Conservation (phyloP, 1,284 basidiomycete species). For the Pseudozyma flocculosa region DNA sequence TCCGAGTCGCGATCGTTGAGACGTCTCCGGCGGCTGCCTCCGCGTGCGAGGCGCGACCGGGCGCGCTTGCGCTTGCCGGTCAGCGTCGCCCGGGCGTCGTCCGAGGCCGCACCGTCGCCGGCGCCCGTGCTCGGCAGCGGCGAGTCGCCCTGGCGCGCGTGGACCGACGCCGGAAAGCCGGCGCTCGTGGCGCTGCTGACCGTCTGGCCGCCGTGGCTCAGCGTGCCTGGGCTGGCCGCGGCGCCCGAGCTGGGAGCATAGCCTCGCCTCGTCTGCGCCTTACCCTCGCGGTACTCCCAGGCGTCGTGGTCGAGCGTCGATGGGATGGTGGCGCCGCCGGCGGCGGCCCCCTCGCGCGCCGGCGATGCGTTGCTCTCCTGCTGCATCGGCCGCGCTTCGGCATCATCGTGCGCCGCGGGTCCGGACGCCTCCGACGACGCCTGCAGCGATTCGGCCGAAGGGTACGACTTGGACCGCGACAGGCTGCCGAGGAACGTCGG, state of each 20-base stretch:
- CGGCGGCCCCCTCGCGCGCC: no score
- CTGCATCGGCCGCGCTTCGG: no score
- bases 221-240: constrained; percentile 22
- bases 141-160: constrained; percentile 17
- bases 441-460: constrained; percentile 25
- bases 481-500: constrained; percentile 24
- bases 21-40: constrained; percentile 13
- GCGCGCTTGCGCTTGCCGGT: constrained; percentile 34
- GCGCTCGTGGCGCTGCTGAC: constrained; percentile 29
- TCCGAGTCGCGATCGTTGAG: constrained; percentile 35
- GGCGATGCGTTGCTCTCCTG: no score
- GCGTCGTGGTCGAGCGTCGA: constrained; percentile 39
- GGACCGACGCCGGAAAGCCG: constrained; percentile 4
- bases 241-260: constrained; percentile 9
- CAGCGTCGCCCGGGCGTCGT: constrained; percentile 30
- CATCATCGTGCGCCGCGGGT: no score
- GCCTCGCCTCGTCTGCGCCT: constrained; percentile 29
- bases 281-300: constrained; percentile 46
- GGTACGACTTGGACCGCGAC: constrained; percentile 29
- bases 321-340: constrained; percentile 13
- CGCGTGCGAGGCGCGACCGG: constrained; percentile 24
- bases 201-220: constrained; percentile 22
- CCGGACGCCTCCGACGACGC: no score
- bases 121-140: constrained; percentile 6
- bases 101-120: constrained; percentile 30